These are phyloP conservation scores for Bipolaris zeicola DNA, from an alignment of 2,329 filamentous ascomycete genomes.

Conservation along the genomic window DNA sequence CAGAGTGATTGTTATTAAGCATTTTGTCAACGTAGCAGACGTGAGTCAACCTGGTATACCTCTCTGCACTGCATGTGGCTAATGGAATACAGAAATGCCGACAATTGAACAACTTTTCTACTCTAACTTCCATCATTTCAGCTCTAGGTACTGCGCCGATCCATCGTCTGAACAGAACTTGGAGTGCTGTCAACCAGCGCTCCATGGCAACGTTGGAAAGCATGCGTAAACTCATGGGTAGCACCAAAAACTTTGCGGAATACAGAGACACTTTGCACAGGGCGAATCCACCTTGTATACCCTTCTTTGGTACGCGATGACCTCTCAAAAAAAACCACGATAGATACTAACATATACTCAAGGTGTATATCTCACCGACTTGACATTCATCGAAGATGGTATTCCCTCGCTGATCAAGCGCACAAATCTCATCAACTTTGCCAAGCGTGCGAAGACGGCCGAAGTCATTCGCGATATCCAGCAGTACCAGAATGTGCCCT, in stretches of 20 bases:
- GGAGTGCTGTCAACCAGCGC: conserved; percentile 88
- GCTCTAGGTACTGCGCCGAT: conserved; percentile 94
- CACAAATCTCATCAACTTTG: conserved; percentile 96
- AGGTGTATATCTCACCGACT: conserved; percentile 95
- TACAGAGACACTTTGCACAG: conserved; percentile 92
- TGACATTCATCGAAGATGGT: conserved; percentile 98
- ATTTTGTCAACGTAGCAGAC: conserved; percentile 95
- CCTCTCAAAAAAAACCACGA: background rate
- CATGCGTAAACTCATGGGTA: conserved; percentile 94
- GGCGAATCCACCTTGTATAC: conserved; percentile 95
- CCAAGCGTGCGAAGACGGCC: conserved; percentile 95
- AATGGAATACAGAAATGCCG: conserved; percentile 78
- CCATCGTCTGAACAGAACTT: conserved; percentile 88
- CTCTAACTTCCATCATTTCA: conserved; percentile 95
- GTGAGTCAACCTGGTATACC: conserved; percentile 59
- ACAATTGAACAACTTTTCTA: conserved; percentile 92
- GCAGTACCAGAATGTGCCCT: conserved; percentile 98
- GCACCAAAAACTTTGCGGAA: conserved; percentile 97
- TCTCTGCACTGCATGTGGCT: conserved; percentile 19
- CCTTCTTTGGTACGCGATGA: conserved; percentile 80
- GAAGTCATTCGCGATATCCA: conserved; percentile 99
- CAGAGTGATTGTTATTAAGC: conserved; percentile 95
- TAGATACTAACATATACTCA: conserved; percentile 3
- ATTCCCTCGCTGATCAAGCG: conserved; percentile 97
- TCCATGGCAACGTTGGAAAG: conserved; percentile 80